Evolutionary conservation across 1,284 basidiomycete genomes (phyloP), one percentile per base, ranked within the genome.

Genomic region (Apiotrichum laibachii): DNA sequence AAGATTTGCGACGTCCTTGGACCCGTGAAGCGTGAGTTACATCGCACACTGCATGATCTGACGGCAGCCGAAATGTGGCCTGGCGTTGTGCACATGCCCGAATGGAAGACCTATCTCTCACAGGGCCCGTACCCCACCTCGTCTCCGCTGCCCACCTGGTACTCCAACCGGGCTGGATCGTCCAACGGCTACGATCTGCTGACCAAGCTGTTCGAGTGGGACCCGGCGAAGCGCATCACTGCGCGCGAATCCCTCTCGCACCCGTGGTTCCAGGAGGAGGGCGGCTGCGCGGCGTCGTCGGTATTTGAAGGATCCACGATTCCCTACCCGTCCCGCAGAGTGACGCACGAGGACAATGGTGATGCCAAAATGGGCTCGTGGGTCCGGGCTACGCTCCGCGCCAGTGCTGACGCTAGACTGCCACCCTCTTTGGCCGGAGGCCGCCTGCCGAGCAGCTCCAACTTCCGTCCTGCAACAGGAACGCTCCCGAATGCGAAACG

Each of bases 1-100:
- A 93, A 92, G 79, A 97, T 99, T 45, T 89, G 97, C 61, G 96
- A 99, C 65, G 88, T 99, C 0, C 79, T 98, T 13, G 96, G 96
- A 1, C 90, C 89, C 0, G 91, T 95, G 21, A 84, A 88, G 59
- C 87, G 91, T 90, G 67, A 67, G 80, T 26, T 3, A 12, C 16
- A 11, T 11, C 22, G 5, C 26, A 4, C 4, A 31, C 3, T 31
- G 7, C 26, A 31, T 4, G 4, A 1, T 0, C 21, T 60, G 7
- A 63, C 57, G 43, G 19, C 55, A 61, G 68, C 73, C 86, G 90
- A 90, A 66, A 84, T 86, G 55, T 99, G 95, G 94, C 89, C 90
- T 0, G 86, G 86, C 9, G 82, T 98, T n/a, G 83, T 83, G 8
- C 83, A 90, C 61, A 88, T 95, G 83, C 90, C 90, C 0, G 93